Evolutionary conservation across 208 protist genomes (phyloP).

Genomic region (Herpetomonas samuelpessoai): DNA sequence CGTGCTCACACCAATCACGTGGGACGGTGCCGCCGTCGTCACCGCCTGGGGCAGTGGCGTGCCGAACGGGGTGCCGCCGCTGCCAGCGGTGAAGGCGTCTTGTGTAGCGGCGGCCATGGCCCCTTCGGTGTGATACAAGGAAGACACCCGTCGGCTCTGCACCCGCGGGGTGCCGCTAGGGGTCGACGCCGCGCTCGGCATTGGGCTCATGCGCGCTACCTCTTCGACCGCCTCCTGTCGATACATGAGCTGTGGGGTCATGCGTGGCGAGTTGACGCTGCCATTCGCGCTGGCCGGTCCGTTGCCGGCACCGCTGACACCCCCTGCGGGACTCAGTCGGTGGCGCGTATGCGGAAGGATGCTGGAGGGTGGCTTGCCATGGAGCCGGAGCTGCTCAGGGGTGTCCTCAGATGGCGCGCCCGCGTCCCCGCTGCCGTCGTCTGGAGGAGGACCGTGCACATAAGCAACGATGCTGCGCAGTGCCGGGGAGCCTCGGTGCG

Average conservation of each 20-base stretch:
- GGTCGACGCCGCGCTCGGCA: not conserved
- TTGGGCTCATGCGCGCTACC: slow-evolving; percentile 1
- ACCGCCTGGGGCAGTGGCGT: not conserved
- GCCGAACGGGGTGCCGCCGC: not conserved
- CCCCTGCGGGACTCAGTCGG: not conserved
- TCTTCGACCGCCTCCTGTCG: slow-evolving; percentile 22
- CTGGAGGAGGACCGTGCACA: not conserved
- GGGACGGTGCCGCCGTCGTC: slow-evolving; percentile 4
- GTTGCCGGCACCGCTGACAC: too few relatives aligned
- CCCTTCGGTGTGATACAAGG: slow-evolving; percentile 4
- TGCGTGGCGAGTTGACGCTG: not conserved
- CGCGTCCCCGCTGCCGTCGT: not conserved
- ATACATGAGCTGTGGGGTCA: slow-evolving; percentile 7
- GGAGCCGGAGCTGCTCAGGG: not conserved
- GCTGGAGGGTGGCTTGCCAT: too few relatives aligned
- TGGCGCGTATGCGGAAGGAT: not conserved
- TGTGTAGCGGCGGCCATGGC: slow-evolving; percentile 15
- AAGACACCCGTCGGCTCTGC: not conserved
- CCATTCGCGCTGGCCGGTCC: not conserved
- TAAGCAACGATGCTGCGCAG: not conserved
- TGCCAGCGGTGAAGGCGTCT: too few relatives aligned
- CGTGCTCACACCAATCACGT: slow-evolving; percentile 27
- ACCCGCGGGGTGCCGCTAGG: not conserved
- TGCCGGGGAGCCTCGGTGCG: not conserved
- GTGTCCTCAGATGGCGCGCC: not conserved